Percentiles rank a stretch among this genome's conserved stretches.
These are phyloP conservation scores for Peniophora sp. DNA, from an alignment of 1,284 basidiomycete species.

Conservation along the genomic window DNA sequence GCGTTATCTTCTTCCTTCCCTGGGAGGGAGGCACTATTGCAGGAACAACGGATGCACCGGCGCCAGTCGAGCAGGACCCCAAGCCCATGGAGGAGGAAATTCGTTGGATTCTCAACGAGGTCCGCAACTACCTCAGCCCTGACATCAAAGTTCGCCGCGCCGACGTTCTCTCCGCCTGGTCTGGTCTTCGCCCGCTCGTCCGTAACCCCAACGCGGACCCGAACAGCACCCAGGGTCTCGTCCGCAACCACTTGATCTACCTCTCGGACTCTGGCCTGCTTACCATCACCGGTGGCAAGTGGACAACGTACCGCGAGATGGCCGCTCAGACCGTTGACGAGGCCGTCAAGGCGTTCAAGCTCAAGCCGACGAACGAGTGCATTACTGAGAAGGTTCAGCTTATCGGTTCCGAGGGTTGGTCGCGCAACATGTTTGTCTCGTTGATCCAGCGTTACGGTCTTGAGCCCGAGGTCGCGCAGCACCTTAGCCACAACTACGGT, in stretches of 20 bases:
- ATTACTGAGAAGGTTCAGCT: conserved; percentile 80
- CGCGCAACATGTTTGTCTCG: conserved; percentile 94
- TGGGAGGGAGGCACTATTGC: conserved; percentile 99
- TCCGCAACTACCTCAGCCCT: conserved; percentile 81
- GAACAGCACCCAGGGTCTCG: conserved; percentile 79
- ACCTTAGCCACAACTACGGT: conserved; percentile 91
- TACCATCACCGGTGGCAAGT: conserved; percentile 97
- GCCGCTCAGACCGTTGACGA: conserved; percentile 92
- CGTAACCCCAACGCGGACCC: conserved; percentile 63
- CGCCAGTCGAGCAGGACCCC: conserved; percentile 74
- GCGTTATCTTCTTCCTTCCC: conserved; percentile 98
- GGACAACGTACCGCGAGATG: conserved; percentile 98
- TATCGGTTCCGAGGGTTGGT: conserved; percentile 94
- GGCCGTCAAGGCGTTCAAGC: conserved; percentile 74
- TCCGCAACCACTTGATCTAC: conserved; percentile 93
- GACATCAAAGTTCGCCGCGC: conserved; percentile 93
- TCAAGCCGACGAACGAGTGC: conserved; percentile 60
- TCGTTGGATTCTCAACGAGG: conserved; percentile 93
- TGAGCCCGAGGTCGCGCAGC: conserved; percentile 88
- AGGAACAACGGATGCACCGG: conserved; percentile 90
- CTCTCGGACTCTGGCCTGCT: conserved; percentile 77
- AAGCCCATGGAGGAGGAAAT: conserved; percentile 90
- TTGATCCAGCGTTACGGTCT: conserved; percentile 90
- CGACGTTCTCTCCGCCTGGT: conserved; percentile 97
- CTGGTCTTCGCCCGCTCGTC: conserved; percentile 85